A percentile compares a stretch with the other conserved stretches of the same genome.
Evolutionary conservation across 1,139 yeast species (phyloP).

Genomic region (Pichia sp.): DNA sequence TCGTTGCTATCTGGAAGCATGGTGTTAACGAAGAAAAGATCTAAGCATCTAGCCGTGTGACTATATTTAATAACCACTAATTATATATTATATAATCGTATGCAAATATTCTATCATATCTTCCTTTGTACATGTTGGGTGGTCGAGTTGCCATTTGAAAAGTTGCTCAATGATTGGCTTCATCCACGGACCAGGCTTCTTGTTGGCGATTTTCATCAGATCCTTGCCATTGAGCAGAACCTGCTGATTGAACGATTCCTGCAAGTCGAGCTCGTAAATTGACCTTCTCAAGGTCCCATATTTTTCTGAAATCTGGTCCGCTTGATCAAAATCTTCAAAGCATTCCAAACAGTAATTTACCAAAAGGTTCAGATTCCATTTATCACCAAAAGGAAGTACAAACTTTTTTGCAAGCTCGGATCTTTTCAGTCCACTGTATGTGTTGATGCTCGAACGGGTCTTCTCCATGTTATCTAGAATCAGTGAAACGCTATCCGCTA

Average conservation of each 20-base stretch:
- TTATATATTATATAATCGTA: constrained; percentile 11
- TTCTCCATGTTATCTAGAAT: constrained; percentile 33
- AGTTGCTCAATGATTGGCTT: constrained; percentile 49
- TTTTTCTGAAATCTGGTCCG: constrained; percentile 5
- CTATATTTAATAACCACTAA: background rate
- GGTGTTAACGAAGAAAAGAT: constrained; percentile 87
- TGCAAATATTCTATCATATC: constrained; percentile 50
- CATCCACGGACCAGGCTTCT: constrained; percentile 87
- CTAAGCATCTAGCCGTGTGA: constrained; percentile 36
- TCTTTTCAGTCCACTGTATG: constrained; percentile 35
- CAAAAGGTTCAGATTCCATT: constrained; percentile 44
- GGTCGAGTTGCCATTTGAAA: constrained; percentile 69
- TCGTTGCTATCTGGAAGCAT: constrained; percentile 97
- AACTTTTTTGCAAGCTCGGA: constrained; percentile 56
- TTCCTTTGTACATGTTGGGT: constrained; percentile 51
- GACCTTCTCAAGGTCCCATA: constrained; percentile 15
- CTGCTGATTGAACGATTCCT: constrained; percentile 42
- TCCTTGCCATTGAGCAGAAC: constrained; percentile 70
- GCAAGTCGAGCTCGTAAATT: constrained; percentile 35
- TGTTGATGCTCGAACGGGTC: constrained; percentile 19
- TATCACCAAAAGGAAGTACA: constrained; percentile 49
- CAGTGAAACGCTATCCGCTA: constrained; percentile 47
- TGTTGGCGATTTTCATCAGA: constrained; percentile 44
- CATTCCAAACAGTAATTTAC: constrained; percentile 23
- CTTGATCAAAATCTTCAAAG: constrained; percentile 16